A percentile compares a stretch with the other conserved stretches of the same genome.
phyloP scores from a whole-genome alignment of 164 flowering plant genomes.

The Macadamia integrifolia region DNA sequence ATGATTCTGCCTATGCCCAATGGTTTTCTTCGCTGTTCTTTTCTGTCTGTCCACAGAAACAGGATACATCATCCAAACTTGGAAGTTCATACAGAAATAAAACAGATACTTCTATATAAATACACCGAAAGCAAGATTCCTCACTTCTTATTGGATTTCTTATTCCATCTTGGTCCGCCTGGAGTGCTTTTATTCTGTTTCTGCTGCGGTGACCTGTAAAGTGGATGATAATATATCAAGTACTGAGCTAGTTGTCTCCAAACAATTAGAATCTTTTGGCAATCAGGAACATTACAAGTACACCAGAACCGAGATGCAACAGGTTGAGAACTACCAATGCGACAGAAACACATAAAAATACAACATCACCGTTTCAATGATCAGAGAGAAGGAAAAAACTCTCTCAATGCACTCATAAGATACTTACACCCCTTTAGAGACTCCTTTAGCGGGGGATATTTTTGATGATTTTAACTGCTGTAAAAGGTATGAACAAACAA shows the following conservation, averaged over 20 bases:
- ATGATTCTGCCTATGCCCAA: slow-evolving; percentile 22
- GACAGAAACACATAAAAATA: not conserved
- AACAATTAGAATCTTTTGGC: not conserved
- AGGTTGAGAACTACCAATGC: not conserved
- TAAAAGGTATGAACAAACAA: slow-evolving; percentile 8
- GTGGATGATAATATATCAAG: not conserved
- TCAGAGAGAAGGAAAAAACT: not conserved
- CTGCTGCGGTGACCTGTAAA: slow-evolving; percentile 39
- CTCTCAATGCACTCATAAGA: not conserved
- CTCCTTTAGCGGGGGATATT: slow-evolving; percentile 21
- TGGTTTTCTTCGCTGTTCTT: slow-evolving; percentile 45
- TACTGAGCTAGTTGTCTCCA: not conserved
- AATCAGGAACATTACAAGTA: not conserved
- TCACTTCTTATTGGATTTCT: slow-evolving; percentile 42
- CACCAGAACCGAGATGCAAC: not conserved
- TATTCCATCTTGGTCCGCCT: slow-evolving; percentile 23
- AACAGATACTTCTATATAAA: no score
- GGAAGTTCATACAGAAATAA: slow-evolving; percentile 1
- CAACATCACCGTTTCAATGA: not conserved
- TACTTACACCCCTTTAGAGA: slow-evolving; percentile 31
- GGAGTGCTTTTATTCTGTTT: slow-evolving; percentile 24
- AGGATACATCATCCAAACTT: slow-evolving; percentile 21
- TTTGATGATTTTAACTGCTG: slow-evolving; percentile 44
- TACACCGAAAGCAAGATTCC: not conserved
- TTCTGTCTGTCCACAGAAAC: slow-evolving; percentile 38